These are phyloP conservation scores for Mollisia scopiformis DNA, from an alignment of 2,329 filamentous ascomycete species.

Conservation along the genomic window DNA sequence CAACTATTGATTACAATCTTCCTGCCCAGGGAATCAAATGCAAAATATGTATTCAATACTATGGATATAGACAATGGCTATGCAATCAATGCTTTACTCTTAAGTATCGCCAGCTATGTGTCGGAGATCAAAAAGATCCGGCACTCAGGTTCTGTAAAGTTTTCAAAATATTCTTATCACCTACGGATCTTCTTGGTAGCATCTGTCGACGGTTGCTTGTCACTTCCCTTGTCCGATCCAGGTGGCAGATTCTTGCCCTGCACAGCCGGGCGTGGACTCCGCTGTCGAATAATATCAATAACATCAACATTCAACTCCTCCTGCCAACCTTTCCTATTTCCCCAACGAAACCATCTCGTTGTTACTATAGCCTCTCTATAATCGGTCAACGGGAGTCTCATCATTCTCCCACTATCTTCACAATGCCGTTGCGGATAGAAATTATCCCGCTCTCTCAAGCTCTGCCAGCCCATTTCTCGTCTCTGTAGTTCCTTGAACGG, in stretches of 20 bases:
- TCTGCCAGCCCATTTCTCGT: not conserved
- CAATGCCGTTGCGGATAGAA: not conserved
- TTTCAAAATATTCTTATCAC: not conserved
- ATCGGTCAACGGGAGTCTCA: not conserved
- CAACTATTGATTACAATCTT: too few relatives aligned
- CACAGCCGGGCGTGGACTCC: not conserved
- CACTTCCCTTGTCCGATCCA: not conserved
- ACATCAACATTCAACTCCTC: slow-evolving; percentile 1
- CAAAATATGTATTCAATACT: too few relatives aligned
- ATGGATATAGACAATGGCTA: too few relatives aligned
- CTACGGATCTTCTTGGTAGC: not conserved
- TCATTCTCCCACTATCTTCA: not conserved
- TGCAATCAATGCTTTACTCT: too few relatives aligned
- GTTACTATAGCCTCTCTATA: not conserved
- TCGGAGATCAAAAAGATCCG: too few relatives aligned
- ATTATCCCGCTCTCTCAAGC: not conserved
- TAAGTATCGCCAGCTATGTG: too few relatives aligned
- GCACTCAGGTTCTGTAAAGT: too few relatives aligned
- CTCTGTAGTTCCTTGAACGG: not conserved
- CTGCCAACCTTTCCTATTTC: not conserved
- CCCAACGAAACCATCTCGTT: not conserved
- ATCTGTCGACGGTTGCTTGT: too few relatives aligned
- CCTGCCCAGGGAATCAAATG: too few relatives aligned
- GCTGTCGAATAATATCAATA: not conserved
- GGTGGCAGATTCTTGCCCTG: not conserved